Evolutionary conservation across 139 green algal genomes (phyloP).

Genomic region (Asterochloris sp.): DNA sequence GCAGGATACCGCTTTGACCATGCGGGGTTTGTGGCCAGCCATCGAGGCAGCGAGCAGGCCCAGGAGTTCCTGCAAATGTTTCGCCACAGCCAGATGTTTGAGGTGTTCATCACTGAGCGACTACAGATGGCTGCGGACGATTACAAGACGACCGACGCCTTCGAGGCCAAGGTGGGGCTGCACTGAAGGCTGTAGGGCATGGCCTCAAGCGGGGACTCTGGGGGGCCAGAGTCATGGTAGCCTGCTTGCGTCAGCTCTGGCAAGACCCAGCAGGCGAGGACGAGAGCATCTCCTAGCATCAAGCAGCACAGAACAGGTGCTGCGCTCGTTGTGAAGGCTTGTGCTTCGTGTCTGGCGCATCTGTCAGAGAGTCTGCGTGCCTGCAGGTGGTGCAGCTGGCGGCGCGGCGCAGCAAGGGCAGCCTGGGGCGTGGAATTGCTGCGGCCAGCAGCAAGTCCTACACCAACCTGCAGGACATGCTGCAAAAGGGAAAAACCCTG

Average conservation of each 20-base stretch:
- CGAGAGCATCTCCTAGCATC: too few relatives aligned
- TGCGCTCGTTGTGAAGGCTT: too few relatives aligned
- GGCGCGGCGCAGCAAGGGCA: too few relatives aligned
- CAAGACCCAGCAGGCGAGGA: too few relatives aligned
- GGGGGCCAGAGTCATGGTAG: too few relatives aligned
- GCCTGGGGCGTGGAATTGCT: not conserved
- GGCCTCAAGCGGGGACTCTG: too few relatives aligned
- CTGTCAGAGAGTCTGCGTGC: too few relatives aligned
- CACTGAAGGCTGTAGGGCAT: too few relatives aligned
- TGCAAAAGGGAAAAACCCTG: constrained; percentile 15
- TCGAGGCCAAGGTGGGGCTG: constrained; percentile 38
- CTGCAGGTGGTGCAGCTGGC: too few relatives aligned
- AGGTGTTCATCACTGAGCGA: constrained; percentile 69
- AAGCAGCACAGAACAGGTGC: too few relatives aligned
- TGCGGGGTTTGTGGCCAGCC: constrained; percentile 39
- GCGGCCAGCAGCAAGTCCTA: not conserved
- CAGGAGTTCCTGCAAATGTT: constrained; percentile 50
- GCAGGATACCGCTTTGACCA: constrained; percentile 62
- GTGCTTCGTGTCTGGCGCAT: too few relatives aligned
- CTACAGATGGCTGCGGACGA: constrained; percentile 39
- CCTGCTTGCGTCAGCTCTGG: too few relatives aligned
- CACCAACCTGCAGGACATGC: constrained; percentile 14
- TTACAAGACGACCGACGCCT: constrained; percentile 25
- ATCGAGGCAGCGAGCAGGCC: constrained; percentile 42
- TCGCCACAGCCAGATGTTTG: constrained; percentile 74